Evolutionary conservation across 805 yeast species (phyloP).

Genomic region (Wickerhamomyces bovis): DNA sequence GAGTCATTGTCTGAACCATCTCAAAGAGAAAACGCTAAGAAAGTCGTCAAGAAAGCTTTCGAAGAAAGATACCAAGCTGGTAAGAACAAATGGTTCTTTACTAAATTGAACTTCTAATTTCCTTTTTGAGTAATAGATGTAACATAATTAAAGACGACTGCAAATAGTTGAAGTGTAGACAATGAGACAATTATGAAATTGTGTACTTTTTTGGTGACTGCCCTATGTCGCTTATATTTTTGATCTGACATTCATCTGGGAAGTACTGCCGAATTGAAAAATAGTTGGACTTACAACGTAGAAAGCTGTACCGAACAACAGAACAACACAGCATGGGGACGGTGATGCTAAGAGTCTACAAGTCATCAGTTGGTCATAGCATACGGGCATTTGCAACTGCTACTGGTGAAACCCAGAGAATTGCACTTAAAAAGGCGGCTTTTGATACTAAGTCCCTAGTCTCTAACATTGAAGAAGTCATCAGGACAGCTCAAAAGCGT

Average conservation of each 20-base stretch:
- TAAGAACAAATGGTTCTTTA: constrained; percentile 99
- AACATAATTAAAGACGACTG: not conserved
- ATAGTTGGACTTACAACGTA: not conserved
- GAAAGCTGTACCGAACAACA: too few species aligned
- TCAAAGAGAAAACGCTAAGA: constrained; percentile 98
- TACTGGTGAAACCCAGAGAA: constrained; percentile 2
- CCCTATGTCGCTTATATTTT: too few species aligned
- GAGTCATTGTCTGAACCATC: constrained; percentile 97
- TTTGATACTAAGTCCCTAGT: constrained; percentile 30
- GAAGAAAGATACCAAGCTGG: constrained; percentile 99
- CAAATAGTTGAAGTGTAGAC: not conserved
- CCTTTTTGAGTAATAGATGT: not conserved
- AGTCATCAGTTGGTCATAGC: not conserved
- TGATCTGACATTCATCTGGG: too few species aligned
- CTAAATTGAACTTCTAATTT: constrained; percentile 82
- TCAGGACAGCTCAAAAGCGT: constrained; percentile 28
- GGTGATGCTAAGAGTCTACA: not conserved
- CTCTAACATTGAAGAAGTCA: constrained; percentile 23
- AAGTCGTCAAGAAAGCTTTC: constrained; percentile 97
- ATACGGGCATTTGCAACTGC: not conserved
- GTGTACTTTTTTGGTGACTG: too few species aligned
- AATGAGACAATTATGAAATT: too few species aligned
- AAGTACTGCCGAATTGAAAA: not conserved
- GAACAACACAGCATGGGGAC: too few species aligned
- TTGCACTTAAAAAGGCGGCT: constrained; percentile 25